phyloP scores from a whole-genome alignment of 1,284 basidiomycete genomes.

The Apiotrichum gamsii region DNA sequence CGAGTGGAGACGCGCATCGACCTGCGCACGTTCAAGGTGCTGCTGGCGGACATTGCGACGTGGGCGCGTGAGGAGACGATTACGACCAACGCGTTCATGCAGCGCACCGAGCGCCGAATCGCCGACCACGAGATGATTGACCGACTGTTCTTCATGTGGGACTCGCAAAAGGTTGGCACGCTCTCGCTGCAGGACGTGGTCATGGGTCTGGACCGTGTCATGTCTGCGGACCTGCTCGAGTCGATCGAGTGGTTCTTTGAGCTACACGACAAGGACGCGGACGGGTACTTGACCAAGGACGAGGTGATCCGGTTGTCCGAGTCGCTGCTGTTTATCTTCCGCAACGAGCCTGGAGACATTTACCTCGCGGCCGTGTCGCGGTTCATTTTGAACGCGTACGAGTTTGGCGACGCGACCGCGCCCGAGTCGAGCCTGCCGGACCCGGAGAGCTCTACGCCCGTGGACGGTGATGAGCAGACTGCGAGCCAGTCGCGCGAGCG shows the following conservation, averaged over 20 bases:
- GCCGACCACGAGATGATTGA: slow-evolving; percentile 52
- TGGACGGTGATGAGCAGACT: slow-evolving; percentile 42
- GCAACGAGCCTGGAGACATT: slow-evolving; percentile 92
- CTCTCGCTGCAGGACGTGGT: slow-evolving; percentile 88
- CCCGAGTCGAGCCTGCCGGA: slow-evolving; percentile 51
- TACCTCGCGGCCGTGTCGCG: slow-evolving; percentile 92
- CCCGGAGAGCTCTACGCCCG: slow-evolving; percentile 10
- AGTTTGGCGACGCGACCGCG: slow-evolving; percentile 82
- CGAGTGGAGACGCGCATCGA: slow-evolving; percentile 84
- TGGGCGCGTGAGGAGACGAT: slow-evolving; percentile 96
- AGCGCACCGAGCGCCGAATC: slow-evolving; percentile 50
- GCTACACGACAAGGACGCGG: slow-evolving; percentile 91
- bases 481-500: slow-evolving; percentile 53
- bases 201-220: slow-evolving; percentile 78
- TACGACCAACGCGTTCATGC: slow-evolving; percentile 84
- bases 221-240: slow-evolving; percentile 95
- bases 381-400: slow-evolving; percentile 94
- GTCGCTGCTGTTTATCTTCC: slow-evolving; percentile 93
- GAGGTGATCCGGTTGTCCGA: slow-evolving; percentile 88
- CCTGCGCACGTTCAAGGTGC: slow-evolving; percentile 75
- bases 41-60: slow-evolving; percentile 85
- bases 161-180: slow-evolving; percentile 68
- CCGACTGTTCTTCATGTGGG: slow-evolving; percentile 85
- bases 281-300: slow-evolving; percentile 89
- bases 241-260: slow-evolving; percentile 99